phyloP scores from a whole-genome alignment of 108 stramenopile genomes.

The Seminavis robusta region DNA sequence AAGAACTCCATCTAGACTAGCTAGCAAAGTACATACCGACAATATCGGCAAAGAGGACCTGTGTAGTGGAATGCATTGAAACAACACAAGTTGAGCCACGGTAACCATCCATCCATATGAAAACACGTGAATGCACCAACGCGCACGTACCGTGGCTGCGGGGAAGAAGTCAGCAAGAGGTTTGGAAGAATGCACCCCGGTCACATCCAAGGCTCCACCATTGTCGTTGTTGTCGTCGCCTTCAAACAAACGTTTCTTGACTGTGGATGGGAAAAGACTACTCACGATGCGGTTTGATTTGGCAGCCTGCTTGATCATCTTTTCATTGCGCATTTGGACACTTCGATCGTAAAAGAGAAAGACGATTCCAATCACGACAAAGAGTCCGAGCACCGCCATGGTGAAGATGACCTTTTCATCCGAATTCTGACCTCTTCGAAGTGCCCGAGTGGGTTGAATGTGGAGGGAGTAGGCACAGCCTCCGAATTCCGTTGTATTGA shows the following conservation, averaged over 20 bases:
- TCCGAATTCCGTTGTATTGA: too few species aligned
- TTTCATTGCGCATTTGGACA: neutral
- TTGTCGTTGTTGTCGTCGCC: neutral
- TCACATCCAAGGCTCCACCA: neutral
- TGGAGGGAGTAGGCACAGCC: constrained; percentile 18
- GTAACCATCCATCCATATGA: too few species aligned
- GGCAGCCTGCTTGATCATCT: constrained; percentile 4
- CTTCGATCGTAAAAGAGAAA: constrained; percentile 9
- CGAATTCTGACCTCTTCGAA: constrained; percentile 3
- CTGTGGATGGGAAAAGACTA: constrained; percentile 7
- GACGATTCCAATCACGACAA: neutral
- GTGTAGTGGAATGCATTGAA: too few species aligned
- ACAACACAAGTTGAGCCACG: too few species aligned
- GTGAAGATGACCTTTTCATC: constrained; percentile 6
- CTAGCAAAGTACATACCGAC: constrained; percentile 21
- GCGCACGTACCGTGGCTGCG: constrained; percentile 41
- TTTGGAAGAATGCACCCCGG: constrained; percentile 5
- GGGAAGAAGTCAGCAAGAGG: constrained; percentile 54
- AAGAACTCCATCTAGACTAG: neutral
- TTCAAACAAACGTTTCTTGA: constrained; percentile 8
- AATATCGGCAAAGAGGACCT: constrained; percentile 63
- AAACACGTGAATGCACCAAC: too few species aligned
- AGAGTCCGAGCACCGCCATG: neutral
- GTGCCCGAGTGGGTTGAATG: constrained; percentile 8
- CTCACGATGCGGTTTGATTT: constrained; percentile 8